Evolutionary conservation across 1,284 basidiomycete genomes (phyloP).

Genomic region (Austroboletus niveus): DNA sequence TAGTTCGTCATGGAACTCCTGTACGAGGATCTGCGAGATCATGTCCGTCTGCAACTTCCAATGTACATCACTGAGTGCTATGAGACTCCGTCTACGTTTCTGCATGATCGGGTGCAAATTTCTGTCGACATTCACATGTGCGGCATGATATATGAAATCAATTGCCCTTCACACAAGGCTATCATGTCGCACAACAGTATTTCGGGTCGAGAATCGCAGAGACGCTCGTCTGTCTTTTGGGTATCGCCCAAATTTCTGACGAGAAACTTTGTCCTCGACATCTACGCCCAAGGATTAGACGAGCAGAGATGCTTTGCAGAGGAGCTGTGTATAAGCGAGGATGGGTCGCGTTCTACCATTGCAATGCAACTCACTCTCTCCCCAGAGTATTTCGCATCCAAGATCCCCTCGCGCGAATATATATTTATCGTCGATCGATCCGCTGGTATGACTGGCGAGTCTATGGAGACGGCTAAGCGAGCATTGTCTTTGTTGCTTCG

Average conservation of each 20-base stretch:
- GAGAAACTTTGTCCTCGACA: slow-evolving; percentile 46
- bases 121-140: slow-evolving; percentile 41
- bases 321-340: slow-evolving; percentile 26
- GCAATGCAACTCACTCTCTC: slow-evolving; percentile 53
- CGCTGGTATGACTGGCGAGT: slow-evolving; percentile 34
- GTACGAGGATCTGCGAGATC: slow-evolving; percentile 44
- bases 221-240: slow-evolving; percentile 40
- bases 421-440: slow-evolving; percentile 45
- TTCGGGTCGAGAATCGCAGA: slow-evolving; percentile 34
- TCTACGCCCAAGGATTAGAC: slow-evolving; percentile 46
- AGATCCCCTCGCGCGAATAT: slow-evolving; percentile 39
- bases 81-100: slow-evolving; percentile 40
- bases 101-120: slow-evolving; percentile 32
- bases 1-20: slow-evolving; percentile 42
- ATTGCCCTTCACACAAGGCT: slow-evolving; percentile 42
- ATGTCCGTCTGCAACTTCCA: slow-evolving; percentile 52
- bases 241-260: slow-evolving; percentile 40
- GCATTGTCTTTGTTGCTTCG: slow-evolving; percentile 36
- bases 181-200: slow-evolving; percentile 34
- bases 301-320: slow-evolving; percentile 56
- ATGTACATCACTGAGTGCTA: slow-evolving; percentile 50
- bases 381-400: slow-evolving; percentile 44
- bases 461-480: slow-evolving; percentile 38
- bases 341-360: slow-evolving; percentile 33
- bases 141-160: slow-evolving; percentile 37